Base-by-base conservation (phyloP, 805 yeast species). In the Wickerhamomyces bisporus region DNA sequence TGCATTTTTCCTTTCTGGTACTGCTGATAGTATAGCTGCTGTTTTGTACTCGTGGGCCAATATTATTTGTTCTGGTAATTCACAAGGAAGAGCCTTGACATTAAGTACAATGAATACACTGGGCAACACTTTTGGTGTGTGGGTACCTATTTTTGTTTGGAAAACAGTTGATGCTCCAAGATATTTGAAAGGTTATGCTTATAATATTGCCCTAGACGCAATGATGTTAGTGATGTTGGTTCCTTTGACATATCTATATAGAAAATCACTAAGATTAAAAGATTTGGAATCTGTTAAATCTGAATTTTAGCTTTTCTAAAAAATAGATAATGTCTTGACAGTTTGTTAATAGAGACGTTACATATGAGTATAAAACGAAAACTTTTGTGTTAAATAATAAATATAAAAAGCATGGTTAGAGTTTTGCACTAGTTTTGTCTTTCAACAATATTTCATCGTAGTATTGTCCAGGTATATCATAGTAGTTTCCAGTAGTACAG, bases 21-120 rank as follows among this genome's bases (percentile, higher is more conserved):
- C 71, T 40, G 79, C 79, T 7, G 70, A 78, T 74, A 76, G 81
- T 10, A 71, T 71, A 70, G 79, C 82, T 1, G 76, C 81, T 0
- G 76, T 73, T 1, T 54, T 75, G 13, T 77, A 76, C 51, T 66
- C 77, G 14, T 77, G 81, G 79, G 71, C 70, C 37, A 73, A 73
- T 45, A 80, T 74, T 54, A 75, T 76, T 27, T 70, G 77, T 39
- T 64, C 81, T 33, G 64, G 70, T 30, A 77, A 76, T 46, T 66
- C 73, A 6, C 70, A 73, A 43, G 68, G 70, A 36, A 60, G 82
- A 44, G 71, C 79, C 4, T 65, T 75, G 18, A 65, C 70, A 30
- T 60, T 76, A 42, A 73, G 74, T 21, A 50, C 65, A n/a, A 68
- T 73, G 72, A 75, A 75, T 51, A 54, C 59, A 27, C 48, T 75